Evolutionary conservation across 2,329 filamentous ascomycete species (phyloP), one percentile per base, ranked within the genome.

Genomic region (Blumeriella jaapii): DNA sequence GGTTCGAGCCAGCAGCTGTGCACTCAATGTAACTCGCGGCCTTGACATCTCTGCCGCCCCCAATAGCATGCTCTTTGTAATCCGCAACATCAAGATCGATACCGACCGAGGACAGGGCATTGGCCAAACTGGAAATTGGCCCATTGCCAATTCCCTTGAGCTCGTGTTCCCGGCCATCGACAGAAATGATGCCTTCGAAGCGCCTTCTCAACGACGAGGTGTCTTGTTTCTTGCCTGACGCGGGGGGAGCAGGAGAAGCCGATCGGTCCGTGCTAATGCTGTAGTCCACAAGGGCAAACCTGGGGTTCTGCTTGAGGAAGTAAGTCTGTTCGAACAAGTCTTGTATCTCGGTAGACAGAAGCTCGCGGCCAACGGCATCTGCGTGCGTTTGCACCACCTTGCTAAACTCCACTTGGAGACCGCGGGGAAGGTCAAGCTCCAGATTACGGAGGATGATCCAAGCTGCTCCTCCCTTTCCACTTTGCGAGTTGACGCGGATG

Each of bases 11-110:
- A 3, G 71, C 61, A 13, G 77, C 69, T 17, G 71, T 86, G 60
- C 86, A 94, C 59, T 95, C 83, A 45, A 96, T 93, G 56, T 93
- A 96, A 2, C 87, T 84, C 2, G 86, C 89, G n/a, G 89, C 89
- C 65, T 93, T 93, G 47, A 89, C 84, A 42, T 85, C 74, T 38
- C 76, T 73, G 42, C 83, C 84, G 33, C 69, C 67, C 46, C 85
- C 85, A 49, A 96, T 86, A 17, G 87, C 81, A 61, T 96, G 89
- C 60, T 96, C 91, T 66, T 93, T 94, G 67, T 96, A 96, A 58
- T 95, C 85, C 29, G 78, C 74, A 33, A 96, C 85, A 55, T 96
- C 89, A 15, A 96, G 67, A 53, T 93, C 79, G 45, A 96, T 79
- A 39, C 84, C 83, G 20, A 96, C 62, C 11, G 68, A 68, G 49